Evolutionary conservation across 139 green algal genomes (phyloP).

Genomic region (Micractinium conductrix): DNA sequence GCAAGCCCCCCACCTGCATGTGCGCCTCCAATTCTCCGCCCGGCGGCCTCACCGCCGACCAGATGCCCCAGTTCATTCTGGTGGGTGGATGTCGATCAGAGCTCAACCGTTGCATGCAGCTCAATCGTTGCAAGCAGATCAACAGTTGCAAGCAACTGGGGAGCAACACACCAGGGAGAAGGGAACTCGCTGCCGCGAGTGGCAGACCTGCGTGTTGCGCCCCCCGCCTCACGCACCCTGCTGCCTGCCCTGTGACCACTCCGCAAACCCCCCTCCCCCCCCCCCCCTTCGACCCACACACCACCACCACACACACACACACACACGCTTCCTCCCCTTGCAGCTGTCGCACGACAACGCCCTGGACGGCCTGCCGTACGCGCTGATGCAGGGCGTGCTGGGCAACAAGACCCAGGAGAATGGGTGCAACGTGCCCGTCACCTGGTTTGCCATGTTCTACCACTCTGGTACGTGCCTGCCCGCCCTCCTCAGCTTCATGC

Average conservation of each 20-base stretch:
- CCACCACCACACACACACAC: background rate
- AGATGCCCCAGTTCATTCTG: conserved; percentile 39
- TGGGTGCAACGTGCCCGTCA: conserved; percentile 24
- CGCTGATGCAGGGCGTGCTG: conserved; percentile 11
- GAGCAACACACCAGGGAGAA: background rate
- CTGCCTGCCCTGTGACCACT: too few relatives aligned
- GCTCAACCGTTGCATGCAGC: too few relatives aligned
- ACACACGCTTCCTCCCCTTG: too few relatives aligned
- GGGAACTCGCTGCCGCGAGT: background rate
- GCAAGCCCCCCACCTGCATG: conserved; percentile 21
- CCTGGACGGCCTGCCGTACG: conserved; percentile 21
- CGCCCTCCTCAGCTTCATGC: too few relatives aligned
- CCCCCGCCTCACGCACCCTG: background rate
- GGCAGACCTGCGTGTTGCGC: background rate
- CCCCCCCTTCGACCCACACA: background rate
- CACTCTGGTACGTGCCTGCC: conserved; percentile 6
- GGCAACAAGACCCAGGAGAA: conserved; percentile 1
- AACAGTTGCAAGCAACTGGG: background rate
- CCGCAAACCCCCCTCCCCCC: too few relatives aligned
- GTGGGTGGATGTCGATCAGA: too few relatives aligned
- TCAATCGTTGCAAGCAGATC: background rate
- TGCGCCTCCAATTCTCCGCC: conserved; percentile 8
- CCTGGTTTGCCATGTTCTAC: conserved; percentile 38
- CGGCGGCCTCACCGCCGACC: conserved; percentile 5
- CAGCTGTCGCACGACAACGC: conserved; percentile 35